These are phyloP conservation scores for Hypoxylon subgilvum DNA, from an alignment of 495 filamentous ascomycete species.

Conservation along the genomic window DNA sequence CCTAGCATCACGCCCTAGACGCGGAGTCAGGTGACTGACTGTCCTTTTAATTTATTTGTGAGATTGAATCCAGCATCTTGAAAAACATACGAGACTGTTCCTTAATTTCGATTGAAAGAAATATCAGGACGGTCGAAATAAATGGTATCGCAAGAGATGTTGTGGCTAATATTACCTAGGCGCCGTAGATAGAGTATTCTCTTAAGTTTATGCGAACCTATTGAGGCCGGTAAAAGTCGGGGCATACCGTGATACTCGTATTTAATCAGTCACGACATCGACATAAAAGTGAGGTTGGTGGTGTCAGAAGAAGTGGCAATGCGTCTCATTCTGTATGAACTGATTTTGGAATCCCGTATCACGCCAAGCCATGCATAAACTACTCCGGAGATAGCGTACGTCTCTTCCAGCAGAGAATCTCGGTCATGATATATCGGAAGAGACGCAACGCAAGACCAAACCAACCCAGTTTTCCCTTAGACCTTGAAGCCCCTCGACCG, in stretches of 20 bases:
- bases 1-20: conserved; percentile 13
- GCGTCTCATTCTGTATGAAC: conserved; percentile 41
- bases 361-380: conserved; percentile 47
- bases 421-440: conserved; percentile 38
- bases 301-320: conserved; percentile 32
- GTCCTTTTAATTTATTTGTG: neutral
- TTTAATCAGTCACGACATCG: neutral
- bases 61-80: neutral
- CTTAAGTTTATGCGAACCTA: no score
- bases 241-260: neutral
- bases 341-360: conserved; percentile 44
- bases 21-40: conserved; percentile 26
- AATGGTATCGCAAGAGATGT: no score
- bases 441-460: conserved; percentile 40
- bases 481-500: conserved; percentile 98
- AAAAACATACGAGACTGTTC: neutral
- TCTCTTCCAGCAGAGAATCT: conserved; percentile 32
- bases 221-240: no score
- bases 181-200: no score
- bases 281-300: neutral
- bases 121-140: no score
- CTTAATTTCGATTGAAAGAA: neutral
- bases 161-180: no score
- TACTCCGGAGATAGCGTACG: conserved; percentile 37
- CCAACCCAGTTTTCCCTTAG: conserved; percentile 59